phyloP scores from a whole-genome alignment of 345 rosid genomes.

The Kandelia obovata region DNA sequence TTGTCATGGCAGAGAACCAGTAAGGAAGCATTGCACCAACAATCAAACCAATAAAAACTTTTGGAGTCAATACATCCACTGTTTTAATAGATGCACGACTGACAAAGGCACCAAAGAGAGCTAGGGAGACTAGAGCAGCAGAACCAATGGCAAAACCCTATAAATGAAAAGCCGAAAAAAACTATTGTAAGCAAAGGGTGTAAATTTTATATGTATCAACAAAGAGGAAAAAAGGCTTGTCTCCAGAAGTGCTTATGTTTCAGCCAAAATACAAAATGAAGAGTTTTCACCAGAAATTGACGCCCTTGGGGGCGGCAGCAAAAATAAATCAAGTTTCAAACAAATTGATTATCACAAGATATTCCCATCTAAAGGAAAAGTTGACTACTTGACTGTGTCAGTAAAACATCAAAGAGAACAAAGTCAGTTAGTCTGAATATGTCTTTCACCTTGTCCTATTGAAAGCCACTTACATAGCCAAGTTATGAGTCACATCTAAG shows the following conservation, averaged over 20 bases:
- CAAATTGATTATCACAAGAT: neutral
- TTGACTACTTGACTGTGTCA: neutral
- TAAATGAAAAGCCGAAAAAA: slow-evolving; percentile 12
- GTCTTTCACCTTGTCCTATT: neutral
- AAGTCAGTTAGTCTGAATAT: neutral
- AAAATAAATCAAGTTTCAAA: neutral
- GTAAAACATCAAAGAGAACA: neutral
- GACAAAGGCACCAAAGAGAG: slow-evolving; percentile 32
- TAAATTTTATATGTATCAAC: neutral
- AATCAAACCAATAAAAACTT: slow-evolving; percentile 30
- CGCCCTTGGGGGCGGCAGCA: neutral
- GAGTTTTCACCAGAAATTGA: neutral
- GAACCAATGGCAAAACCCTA: slow-evolving; percentile 79
- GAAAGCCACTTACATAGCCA: neutral
- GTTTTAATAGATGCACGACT: slow-evolving; percentile 26
- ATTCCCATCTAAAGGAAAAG: neutral
- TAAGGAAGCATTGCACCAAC: slow-evolving; percentile 60
- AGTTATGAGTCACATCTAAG: neutral
- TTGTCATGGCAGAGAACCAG: slow-evolving; percentile 99
- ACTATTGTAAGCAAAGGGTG: neutral
- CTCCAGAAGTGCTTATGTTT: neutral
- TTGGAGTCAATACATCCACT: slow-evolving; percentile 29
- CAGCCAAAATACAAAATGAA: neutral
- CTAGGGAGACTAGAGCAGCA: slow-evolving; percentile 72
- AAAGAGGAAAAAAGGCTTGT: neutral